Percentiles rank a stretch among this genome's conserved stretches.
These are phyloP conservation scores for Actinomortierella ambigua DNA, from an alignment of 371 early-diverging fungal genomes.

Conservation along the genomic window DNA sequence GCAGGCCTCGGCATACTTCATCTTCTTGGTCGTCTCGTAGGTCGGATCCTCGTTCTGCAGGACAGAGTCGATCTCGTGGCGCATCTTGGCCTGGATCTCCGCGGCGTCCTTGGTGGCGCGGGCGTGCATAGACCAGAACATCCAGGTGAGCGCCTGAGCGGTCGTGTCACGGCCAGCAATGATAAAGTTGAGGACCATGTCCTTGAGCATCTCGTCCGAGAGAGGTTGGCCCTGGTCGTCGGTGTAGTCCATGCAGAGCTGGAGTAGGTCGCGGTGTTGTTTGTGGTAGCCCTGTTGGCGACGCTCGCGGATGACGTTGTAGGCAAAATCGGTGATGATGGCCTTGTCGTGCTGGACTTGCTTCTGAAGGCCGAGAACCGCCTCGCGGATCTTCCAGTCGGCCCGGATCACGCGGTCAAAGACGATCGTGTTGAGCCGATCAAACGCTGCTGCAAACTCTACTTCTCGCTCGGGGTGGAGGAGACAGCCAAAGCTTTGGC, in stretches of 20 bases:
- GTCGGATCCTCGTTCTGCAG: slow-evolving; percentile 24
- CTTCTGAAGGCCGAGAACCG: slow-evolving; percentile 20
- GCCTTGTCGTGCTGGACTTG: slow-evolving; percentile 27
- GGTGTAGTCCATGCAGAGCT: slow-evolving; percentile 62
- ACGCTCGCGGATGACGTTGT: slow-evolving; percentile 24
- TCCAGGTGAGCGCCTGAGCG: slow-evolving; percentile 49
- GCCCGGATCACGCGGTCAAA: slow-evolving; percentile 31
- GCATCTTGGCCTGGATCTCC: slow-evolving; percentile 52
- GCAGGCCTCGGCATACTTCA: slow-evolving; percentile 62
- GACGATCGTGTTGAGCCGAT: slow-evolving; percentile 36
- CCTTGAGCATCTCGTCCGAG: slow-evolving; percentile 61
- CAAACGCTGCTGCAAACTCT: slow-evolving; percentile 42
- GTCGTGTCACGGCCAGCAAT: slow-evolving; percentile 54
- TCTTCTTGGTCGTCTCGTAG: slow-evolving; percentile 53
- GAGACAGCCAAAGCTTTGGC: slow-evolving; percentile 36
- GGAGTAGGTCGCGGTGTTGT: slow-evolving; percentile 55
- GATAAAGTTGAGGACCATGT: slow-evolving; percentile 70
- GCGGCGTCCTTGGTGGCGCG: slow-evolving; percentile 68
- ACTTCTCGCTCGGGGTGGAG: slow-evolving; percentile 27
- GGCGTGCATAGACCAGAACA: slow-evolving; percentile 45
- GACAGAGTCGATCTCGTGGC: slow-evolving; percentile 58
- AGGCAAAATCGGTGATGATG: slow-evolving; percentile 25
- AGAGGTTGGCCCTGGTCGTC: slow-evolving; percentile 57
- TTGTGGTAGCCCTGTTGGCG: slow-evolving; percentile 25
- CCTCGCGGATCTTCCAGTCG: slow-evolving; percentile 27